These are phyloP conservation scores for Epithemia pelagica DNA, from an alignment of 108 stramenopile genomes.

Conservation along the genomic window DNA sequence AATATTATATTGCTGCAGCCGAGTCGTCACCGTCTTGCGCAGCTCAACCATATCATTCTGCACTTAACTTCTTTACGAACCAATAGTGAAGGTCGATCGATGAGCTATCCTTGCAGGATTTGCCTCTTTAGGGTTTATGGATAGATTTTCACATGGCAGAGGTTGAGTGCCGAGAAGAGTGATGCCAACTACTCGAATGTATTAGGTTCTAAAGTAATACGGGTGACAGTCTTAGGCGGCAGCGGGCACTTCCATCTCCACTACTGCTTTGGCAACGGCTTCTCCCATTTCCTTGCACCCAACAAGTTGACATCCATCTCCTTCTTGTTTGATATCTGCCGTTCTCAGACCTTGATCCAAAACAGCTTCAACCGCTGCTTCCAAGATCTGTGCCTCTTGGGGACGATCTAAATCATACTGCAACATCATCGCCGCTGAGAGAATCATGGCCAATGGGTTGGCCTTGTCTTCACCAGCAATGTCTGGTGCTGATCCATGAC, in stretches of 20 bases:
- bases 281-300: constrained; percentile 88
- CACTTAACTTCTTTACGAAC: too few species aligned
- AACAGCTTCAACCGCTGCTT: constrained; percentile 85
- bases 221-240: too few species aligned
- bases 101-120: too few species aligned
- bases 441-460: constrained; percentile 96
- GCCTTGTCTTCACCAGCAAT: constrained; percentile 96
- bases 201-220: too few species aligned
- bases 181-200: too few species aligned
- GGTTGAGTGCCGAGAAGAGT: too few species aligned
- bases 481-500: constrained; percentile 97
- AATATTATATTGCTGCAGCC: too few species aligned
- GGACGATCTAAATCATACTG: constrained; percentile 90
- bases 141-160: too few species aligned
- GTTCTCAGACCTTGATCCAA: constrained; percentile 88
- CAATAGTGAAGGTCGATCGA: too few species aligned
- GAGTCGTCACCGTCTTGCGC: too few species aligned
- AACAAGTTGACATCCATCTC: constrained; percentile 78
- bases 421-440: constrained; percentile 98
- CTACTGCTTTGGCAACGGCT: constrained; percentile 62
- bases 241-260: constrained; percentile 26
- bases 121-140: too few species aligned
- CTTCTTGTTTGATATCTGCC: constrained; percentile 89
- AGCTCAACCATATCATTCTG: too few species aligned
- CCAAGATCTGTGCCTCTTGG: constrained; percentile 80